These are phyloP conservation scores for Asclepias syriaca DNA, from an alignment of 257 asterid genomes.

Conservation along the genomic window DNA sequence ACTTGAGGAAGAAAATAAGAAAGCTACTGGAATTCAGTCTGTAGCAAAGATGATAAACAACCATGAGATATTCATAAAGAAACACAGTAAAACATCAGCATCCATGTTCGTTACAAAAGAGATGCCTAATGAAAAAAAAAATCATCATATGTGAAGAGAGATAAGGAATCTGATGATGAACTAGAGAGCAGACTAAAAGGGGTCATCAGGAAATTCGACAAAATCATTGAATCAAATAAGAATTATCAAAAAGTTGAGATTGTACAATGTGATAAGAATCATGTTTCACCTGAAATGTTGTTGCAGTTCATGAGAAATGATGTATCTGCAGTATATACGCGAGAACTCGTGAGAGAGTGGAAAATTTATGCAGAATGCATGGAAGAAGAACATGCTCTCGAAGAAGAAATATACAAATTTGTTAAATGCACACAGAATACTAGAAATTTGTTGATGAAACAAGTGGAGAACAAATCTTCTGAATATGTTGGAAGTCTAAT, in stretches of 20 bases:
- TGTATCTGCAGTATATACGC: conserved; percentile 6
- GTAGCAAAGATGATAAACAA: conserved; percentile 41
- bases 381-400: neutral
- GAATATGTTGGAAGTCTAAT: conserved; percentile 19
- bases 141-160: no score
- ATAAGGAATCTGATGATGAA: no score
- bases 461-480: neutral
- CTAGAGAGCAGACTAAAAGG: no score
- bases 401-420: conserved; percentile 5
- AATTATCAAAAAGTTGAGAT: no score
- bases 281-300: no score
- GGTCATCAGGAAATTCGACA: no score
- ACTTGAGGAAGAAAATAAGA: conserved; percentile 14
- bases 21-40: conserved; percentile 19
- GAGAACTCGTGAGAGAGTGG: neutral
- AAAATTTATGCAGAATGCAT: neutral
- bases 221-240: no score
- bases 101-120: no score
- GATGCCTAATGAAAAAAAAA: no score
- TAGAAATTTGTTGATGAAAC: neutral
- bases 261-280: no score
- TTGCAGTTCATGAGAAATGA: no score
- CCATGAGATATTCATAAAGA: conserved; percentile 40
- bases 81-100: no score
- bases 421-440: neutral